phyloP scores from a whole-genome alignment of 805 yeast genomes.

The Starmerella cellae region DNA sequence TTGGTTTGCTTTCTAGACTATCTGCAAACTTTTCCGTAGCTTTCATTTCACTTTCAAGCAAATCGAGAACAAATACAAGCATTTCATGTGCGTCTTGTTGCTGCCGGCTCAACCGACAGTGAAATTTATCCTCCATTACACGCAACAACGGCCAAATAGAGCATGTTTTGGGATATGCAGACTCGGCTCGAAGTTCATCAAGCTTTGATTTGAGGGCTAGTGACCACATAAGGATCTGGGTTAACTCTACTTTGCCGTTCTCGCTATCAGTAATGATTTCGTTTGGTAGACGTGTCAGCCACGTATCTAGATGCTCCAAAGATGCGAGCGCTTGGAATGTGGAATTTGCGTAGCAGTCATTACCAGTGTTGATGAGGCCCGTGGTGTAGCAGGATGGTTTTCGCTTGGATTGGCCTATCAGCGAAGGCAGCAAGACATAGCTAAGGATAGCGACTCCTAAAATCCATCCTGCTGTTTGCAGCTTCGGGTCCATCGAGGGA shows the following conservation, averaged over 20 bases:
- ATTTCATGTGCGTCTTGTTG: conserved; percentile 97
- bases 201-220: conserved; percentile 18
- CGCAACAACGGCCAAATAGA: conserved; percentile 66
- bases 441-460: conserved; percentile 1
- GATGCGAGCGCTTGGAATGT: conserved; percentile 50
- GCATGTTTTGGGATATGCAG: conserved; percentile 40
- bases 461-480: neutral
- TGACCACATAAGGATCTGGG: conserved; percentile 15
- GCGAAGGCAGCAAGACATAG: conserved; percentile 8
- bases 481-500: neutral
- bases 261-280: neutral
- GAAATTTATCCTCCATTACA: conserved; percentile 57
- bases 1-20: no score
- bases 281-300: conserved; percentile 14
- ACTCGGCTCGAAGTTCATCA: conserved; percentile 42
- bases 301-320: conserved; percentile 18
- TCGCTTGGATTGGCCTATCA: neutral
- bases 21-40: neutral
- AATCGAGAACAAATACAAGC: conserved; percentile 66
- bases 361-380: conserved; percentile 67
- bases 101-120: conserved; percentile 57
- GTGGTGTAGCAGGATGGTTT: conserved; percentile 38
- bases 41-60: conserved; percentile 34
- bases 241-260: neutral
- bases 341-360: conserved; percentile 88